Base-by-base conservation (phyloP, 2,329 filamentous ascomycete genomes). In the Dendrostoma leiphaemia region DNA sequence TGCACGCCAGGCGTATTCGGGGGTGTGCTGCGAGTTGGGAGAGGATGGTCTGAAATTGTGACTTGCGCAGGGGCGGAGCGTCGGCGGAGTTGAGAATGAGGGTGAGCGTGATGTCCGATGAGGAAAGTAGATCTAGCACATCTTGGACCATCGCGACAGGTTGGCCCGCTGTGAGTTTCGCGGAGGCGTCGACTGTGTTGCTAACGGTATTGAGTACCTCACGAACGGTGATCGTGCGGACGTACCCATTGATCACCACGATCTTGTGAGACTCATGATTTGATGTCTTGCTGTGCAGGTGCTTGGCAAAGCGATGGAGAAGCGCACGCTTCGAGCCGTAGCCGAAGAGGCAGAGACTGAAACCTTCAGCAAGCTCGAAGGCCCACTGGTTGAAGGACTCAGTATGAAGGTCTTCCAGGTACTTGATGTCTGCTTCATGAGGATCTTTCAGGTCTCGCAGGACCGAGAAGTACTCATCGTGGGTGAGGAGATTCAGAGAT, bases 281-380 rank as follows among this genome's bases (percentile, higher is more conserved):
- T 2, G 60, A 54, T 15, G 62, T 65, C 21, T 68, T 69, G 48
- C 78, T 70, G 64, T 90, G 83, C 13, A 89, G 65, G 68, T 90
- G 83, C 53, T 83, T 81, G 1, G 90, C 91, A 67, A 96, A 95
- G 40, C 82, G 78, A 56, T 86, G 83, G 9, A 93, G 76, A 1
- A 97, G 80, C 3, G 77, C 73, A 31, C 89, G 81, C 71, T 99
- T 99, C 2, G 91, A 96, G 1, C 94, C 94, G 67, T 91, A 96
- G 28, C 94, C 94, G 67, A 95, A 97, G 0, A 97, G 74, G 66
- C 94, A 96, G 48, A 97, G 77, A 64, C 90, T 91, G 75, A 96
- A 97, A 21, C 86, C 85, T 67, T 96, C 85, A 5, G 85, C 79
- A 15, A 97, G 80, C 74, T 99, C 94, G 67, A 97, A 97, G 1